Evolutionary conservation across 345 rosid species (phyloP), one percentile per base, ranked within the genome.

Genomic region (Eucalyptus victrix): DNA sequence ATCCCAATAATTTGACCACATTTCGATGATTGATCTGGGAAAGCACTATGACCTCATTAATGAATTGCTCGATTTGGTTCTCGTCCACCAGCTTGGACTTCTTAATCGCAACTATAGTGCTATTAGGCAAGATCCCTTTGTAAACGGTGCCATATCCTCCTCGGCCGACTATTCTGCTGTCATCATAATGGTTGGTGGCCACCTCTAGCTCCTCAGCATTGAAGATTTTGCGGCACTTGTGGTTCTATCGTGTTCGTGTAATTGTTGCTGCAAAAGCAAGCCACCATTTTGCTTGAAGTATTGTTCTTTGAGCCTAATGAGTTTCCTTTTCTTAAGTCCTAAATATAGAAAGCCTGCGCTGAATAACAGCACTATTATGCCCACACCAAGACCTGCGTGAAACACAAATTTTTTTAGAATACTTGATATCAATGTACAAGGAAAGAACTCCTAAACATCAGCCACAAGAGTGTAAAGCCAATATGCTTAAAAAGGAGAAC

Each of bases 81-180:
- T 53, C 0, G 0, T 18, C 56, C 56, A 53, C 1, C 0, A 53
- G 9, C 56, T 53, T 53, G 0, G 56, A 53, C 56, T 51, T 51
- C 56, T 51, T 18, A 51, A 51, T 51, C 9, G 23, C 56, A 51
- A 51, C 23, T 51, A 89, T 51, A 24, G 21, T 80, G 45, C 89
- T 91, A 81, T 92, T 94, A 30, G 85, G 80, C 53, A 93, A 76
- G 86, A 90, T 86, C 81, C 95, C 96, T 80, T 90, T 92, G 90
- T 92, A 94, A 15, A 94, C 94, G 5, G 91, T 93, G 1, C 94
- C 94, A 13, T 89, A 92, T 10, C 95, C 94, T 13, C 96, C 94
- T 2, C 87, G 88, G 34, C 94, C 96, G 12, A 94, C 80, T 30
- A 93, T 90, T 87, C 50, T 91, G 34, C 87, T 92, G 28, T 90